These are phyloP conservation scores for Calocybe indica DNA, from an alignment of 768 basidiomycete species.

Conservation along the genomic window DNA sequence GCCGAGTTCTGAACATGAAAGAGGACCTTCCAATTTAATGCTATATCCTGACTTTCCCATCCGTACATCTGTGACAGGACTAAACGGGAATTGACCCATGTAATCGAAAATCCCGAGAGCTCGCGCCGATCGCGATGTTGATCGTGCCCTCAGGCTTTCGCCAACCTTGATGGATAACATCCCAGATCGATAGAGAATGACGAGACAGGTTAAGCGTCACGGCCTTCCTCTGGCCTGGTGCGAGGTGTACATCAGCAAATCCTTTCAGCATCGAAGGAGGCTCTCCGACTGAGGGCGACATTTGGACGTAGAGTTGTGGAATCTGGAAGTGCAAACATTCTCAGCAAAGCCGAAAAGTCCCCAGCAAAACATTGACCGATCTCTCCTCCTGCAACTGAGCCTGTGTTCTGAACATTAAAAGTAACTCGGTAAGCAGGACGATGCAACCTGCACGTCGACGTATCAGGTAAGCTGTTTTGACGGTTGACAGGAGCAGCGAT, in stretches of 20 bases:
- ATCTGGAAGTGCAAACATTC: slow-evolving; percentile 33
- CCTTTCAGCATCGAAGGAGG: slow-evolving; percentile 54
- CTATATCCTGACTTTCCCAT: background rate
- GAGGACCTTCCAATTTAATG: slow-evolving; percentile 13
- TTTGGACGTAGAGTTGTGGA: slow-evolving; percentile 54
- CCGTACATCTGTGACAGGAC: background rate
- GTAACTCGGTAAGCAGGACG: slow-evolving; percentile 43
- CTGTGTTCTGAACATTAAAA: slow-evolving; percentile 54
- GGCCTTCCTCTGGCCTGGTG: slow-evolving; percentile 26
- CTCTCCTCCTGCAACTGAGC: slow-evolving; percentile 47
- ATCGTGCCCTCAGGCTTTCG: slow-evolving; percentile 46
- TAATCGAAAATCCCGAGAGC: slow-evolving; percentile 36
- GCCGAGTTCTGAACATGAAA: slow-evolving; percentile 24
- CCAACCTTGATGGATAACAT: slow-evolving; percentile 56
- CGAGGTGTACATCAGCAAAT: slow-evolving; percentile 42
- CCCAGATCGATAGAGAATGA: slow-evolving; percentile 54
- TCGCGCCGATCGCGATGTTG: slow-evolving; percentile 47
- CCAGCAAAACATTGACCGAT: slow-evolving; percentile 21
- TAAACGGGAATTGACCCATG: slow-evolving; percentile 9
- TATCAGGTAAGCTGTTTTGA: background rate
- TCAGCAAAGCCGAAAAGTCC: background rate
- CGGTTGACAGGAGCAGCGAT: slow-evolving; percentile 22
- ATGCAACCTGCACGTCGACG: slow-evolving; percentile 32
- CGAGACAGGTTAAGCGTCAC: slow-evolving; percentile 42
- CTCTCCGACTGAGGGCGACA: slow-evolving; percentile 40